Conservation (phyloP, 169 alveolate species). For the Cryptosporidium ubiquitum region DNA sequence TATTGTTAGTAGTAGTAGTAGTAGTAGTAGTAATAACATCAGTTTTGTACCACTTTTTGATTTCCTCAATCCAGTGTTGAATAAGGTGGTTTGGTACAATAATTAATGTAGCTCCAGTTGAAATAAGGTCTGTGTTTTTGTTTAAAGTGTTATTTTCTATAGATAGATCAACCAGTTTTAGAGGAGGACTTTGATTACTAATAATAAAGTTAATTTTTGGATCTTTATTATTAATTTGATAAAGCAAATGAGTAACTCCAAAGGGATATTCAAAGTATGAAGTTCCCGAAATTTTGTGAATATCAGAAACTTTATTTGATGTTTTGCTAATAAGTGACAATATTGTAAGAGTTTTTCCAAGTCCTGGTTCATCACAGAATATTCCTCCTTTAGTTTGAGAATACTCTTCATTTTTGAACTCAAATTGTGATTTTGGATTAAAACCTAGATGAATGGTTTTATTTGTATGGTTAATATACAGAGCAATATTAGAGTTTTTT, state of each 20-base stretch:
- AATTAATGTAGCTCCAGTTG: conserved; percentile 37
- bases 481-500: background rate
- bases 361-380: conserved; percentile 71
- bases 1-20: no score
- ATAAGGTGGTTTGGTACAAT: conserved; percentile 60
- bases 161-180: background rate
- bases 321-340: conserved; percentile 41
- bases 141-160: no score
- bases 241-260: conserved; percentile 13
- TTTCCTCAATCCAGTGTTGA: conserved; percentile 62
- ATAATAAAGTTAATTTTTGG: background rate
- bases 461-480: conserved; percentile 20
- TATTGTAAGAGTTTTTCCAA: conserved; percentile 59
- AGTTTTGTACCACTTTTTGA: conserved; percentile 42
- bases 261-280: conserved; percentile 14
- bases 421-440: background rate
- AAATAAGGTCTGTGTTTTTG: background rate
- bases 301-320: background rate
- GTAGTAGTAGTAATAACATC: background rate
- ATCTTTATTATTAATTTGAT: background rate
- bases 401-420: background rate
- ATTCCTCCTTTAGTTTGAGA: conserved; percentile 37
- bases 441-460: conserved; percentile 31
- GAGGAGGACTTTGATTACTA: background rate
- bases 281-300: background rate